Evolutionary conservation across 2,329 filamentous ascomycete genomes (phyloP), one percentile per base, ranked within the genome.

Genomic region (Corinectria fuckeliana): DNA sequence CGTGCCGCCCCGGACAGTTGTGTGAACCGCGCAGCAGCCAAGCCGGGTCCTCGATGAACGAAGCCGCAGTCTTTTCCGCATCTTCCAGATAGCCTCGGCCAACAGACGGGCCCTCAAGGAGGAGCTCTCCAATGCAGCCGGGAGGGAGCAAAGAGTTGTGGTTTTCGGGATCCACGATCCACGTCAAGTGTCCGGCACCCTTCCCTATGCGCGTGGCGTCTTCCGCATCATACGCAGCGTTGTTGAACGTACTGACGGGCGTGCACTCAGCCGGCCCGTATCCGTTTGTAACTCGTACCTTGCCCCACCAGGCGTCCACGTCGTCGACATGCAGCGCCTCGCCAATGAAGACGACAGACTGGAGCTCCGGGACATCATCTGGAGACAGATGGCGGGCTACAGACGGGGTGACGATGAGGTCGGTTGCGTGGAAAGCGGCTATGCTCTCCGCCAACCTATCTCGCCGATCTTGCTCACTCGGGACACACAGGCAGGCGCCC

Each of bases 401-500:
- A 3, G 32, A 36, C 0, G 32, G 32, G 1, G 32, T 36, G n/a
- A 36, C 2, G n/a, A 36, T 36, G 7, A 18, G n/a, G 8, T 9
- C n/a, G 5, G 32, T 36, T 18, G n/a, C 32, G n/a, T 7, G 32
- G 8, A 16, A 18, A 1, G 32, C 3, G 7, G n/a, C n/a, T n/a
- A 36, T 36, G n/a, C 32, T 36, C n/a, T 36, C 32, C 10, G 32
- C 32, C 10, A 18, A 2, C 32, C 32, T 36, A 4, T 54, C 62
- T 44, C 54, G 50, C n/a, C 76, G 72, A 6, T 79, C 69, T 1
- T 72, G 68, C 14, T 80, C 76, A 1, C 72, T 75, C 0, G 77
- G 75, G 1, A 80, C 68, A 23, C 77, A 79, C 0, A 80, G 62
- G 21, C 74, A 76, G 4, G 75, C 78, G n/a, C 78, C 78, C 4